These are phyloP conservation scores for Agaricus subrufescens DNA, from an alignment of 768 basidiomycete species.

Conservation along the genomic window DNA sequence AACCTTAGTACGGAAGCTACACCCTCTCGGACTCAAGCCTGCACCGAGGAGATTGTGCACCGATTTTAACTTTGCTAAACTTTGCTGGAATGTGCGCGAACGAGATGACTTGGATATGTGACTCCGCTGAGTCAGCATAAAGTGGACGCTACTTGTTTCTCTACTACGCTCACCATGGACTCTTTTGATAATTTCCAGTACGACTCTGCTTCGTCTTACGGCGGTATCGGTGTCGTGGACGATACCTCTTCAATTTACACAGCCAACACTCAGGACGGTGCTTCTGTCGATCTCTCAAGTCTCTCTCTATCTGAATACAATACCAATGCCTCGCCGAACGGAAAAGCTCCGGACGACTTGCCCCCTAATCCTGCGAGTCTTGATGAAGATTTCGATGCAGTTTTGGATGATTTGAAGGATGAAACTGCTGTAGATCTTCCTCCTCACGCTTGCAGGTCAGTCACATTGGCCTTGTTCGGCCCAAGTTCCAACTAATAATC, in stretches of 20 bases:
- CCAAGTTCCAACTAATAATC: slow-evolving; percentile 9
- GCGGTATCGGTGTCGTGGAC: slow-evolving; percentile 68
- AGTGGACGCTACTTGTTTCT: slow-evolving; percentile 5
- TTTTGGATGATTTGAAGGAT: slow-evolving; percentile 86
- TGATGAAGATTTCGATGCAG: slow-evolving; percentile 87
- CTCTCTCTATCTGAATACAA: slow-evolving; percentile 69
- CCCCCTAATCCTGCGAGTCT: slow-evolving; percentile 24
- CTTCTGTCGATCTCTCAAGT: slow-evolving; percentile 60
- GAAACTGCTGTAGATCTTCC: slow-evolving; percentile 76
- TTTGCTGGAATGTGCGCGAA: not conserved
- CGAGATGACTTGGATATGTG: not conserved
- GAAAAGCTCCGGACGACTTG: slow-evolving; percentile 12
- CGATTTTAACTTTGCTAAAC: no score
- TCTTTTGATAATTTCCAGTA: slow-evolving; percentile 85
- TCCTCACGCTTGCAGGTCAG: slow-evolving; percentile 93
- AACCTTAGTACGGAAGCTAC: no score
- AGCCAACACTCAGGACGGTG: slow-evolving; percentile 56
- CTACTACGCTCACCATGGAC: slow-evolving; percentile 48
- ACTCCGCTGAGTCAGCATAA: slow-evolving; percentile 14
- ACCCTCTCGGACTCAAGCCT: no score
- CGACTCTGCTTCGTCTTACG: slow-evolving; percentile 79
- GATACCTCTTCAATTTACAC: slow-evolving; percentile 82
- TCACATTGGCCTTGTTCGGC: slow-evolving; percentile 12
- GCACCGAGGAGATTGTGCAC: not conserved
- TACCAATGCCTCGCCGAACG: slow-evolving; percentile 24